phyloP scores from a whole-genome alignment of 2,329 filamentous ascomycete species.

The Whalleya microplaca region DNA sequence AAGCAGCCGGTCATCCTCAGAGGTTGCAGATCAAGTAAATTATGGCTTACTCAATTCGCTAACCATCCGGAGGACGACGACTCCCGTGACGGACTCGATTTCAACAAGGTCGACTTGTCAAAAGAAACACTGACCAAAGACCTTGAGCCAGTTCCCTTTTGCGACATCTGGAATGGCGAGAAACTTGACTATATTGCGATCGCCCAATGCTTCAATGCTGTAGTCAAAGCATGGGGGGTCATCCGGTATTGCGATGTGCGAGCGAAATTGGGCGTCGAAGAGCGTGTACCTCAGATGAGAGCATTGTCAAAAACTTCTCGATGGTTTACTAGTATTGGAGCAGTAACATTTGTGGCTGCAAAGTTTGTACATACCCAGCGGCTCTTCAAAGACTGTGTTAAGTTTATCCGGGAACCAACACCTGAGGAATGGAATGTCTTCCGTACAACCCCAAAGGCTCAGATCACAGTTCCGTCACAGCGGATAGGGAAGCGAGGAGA shows the following conservation, averaged over 20 bases:
- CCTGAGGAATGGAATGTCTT: conserved; percentile 60
- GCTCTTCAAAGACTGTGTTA: conserved; percentile 65
- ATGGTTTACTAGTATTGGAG: conserved; percentile 59
- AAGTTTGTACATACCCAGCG: conserved; percentile 51
- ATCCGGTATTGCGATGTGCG: conserved; percentile 63
- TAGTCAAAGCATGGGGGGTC: conserved; percentile 61
- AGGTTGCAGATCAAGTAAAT: conserved; percentile 64
- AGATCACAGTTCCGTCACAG: conserved; percentile 34
- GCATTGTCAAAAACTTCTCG: conserved; percentile 61
- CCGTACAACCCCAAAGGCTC: conserved; percentile 52
- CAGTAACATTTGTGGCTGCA: conserved; percentile 61
- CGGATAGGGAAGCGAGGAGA: conserved; percentile 35
- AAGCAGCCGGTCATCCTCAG: conserved; percentile 63
- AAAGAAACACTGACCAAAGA: conserved; percentile 46
- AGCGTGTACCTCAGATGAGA: conserved; percentile 63
- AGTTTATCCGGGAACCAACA: conserved; percentile 59
- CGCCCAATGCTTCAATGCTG: conserved; percentile 59
- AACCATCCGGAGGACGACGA: conserved; percentile 44
- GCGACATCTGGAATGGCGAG: conserved; percentile 58
- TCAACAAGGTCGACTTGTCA: conserved; percentile 44
- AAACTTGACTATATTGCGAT: conserved; percentile 62
- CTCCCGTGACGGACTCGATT: conserved; percentile 40
- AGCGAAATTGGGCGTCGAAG: conserved; percentile 58
- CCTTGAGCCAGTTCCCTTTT: conserved; percentile 60
- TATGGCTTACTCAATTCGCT: conserved; percentile 62